Base-by-base conservation (phyloP, 352 stramenopile genomes). In the Globisporangium cylindrosporum region DNA sequence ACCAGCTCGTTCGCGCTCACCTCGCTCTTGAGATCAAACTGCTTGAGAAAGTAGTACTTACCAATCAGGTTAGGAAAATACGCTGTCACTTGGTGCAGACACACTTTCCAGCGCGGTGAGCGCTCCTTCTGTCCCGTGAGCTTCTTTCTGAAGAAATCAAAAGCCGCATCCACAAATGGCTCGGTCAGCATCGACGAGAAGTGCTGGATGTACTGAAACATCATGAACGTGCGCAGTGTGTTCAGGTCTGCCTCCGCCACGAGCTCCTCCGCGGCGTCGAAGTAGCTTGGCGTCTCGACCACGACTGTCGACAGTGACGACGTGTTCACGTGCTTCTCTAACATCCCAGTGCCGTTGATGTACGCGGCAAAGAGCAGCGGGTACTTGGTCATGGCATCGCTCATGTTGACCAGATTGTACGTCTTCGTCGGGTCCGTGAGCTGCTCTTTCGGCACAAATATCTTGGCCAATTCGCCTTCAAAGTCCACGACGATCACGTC, bases 11-110 rank as follows among this genome's bases (percentile, higher is more conserved):
- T 81, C 14, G 94, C 92, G 22, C 80, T 71, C 53, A 81, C 69
- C 65, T 98, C 95, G 65, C 84, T 91, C 7, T 78, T 73, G 18
- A 81, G 62, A 70, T 97, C 89, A 74, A 98, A 98, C 36, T 91
- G 90, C 68, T 92, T 85, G 34, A 94, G 79, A 38, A 92, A 95
- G 66, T 93, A 98, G 49, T 98, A 86, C 67, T 98, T 96, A 49
- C 92, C 93, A 22, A 91, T 75, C n/a, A 92, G 67, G 20, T 81
- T 69, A 1, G 86, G 86, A 41, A 94, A 89, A 20, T 71, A 75
- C 20, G 66, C 41, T 0, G 68, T 81, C 27, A 90, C 81, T 6
- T 74, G 74, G 14, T 68, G 73, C 63, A 98, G 82, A 68, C 90
- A 96, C 22, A 94, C 77, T 67, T 98, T 98, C 88, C 92, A 97